A percentile compares a stretch with the other conserved stretches of the same genome.
Evolutionary conservation across 164 flowering plant species (phyloP).

Genomic region (Aristolochia contorta): DNA sequence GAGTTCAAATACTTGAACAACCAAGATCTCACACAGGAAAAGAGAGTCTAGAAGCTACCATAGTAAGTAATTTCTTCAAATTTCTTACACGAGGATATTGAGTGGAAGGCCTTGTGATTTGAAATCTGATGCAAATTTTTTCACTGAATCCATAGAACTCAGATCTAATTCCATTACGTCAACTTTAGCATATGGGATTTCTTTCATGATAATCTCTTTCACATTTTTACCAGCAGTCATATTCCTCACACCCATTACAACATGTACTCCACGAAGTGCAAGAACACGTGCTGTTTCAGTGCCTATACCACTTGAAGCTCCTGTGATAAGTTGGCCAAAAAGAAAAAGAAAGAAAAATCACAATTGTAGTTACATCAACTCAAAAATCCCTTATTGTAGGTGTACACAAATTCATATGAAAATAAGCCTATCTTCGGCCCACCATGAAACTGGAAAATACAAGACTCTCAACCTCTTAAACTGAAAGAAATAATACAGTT

Average conservation of each 20-base stretch:
- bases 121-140: constrained; percentile 55
- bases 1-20: no score
- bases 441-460: neutral
- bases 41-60: neutral
- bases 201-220: constrained; percentile 43
- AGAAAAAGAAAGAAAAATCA: neutral
- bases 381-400: neutral
- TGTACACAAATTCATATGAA: neutral
- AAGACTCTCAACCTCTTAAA: neutral
- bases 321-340: constrained; percentile 26
- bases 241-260: constrained; percentile 70
- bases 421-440: neutral
- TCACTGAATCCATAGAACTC: constrained; percentile 53
- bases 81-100: constrained; percentile 62
- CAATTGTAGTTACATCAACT: neutral
- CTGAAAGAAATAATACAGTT: neutral
- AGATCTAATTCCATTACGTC: constrained; percentile 79
- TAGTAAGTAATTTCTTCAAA: neutral
- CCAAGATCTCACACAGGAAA: neutral
- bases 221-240: constrained; percentile 35
- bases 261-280: constrained; percentile 60
- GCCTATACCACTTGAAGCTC: constrained; percentile 88
- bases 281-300: constrained; percentile 68
- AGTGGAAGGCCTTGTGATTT: constrained; percentile 41
- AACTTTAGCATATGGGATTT: constrained; percentile 47